A percentile compares a stretch with the other conserved stretches of the same genome.
These are phyloP conservation scores for Arabidopsis suecica DNA, from an alignment of 345 rosid genomes.

Conservation along the genomic window DNA sequence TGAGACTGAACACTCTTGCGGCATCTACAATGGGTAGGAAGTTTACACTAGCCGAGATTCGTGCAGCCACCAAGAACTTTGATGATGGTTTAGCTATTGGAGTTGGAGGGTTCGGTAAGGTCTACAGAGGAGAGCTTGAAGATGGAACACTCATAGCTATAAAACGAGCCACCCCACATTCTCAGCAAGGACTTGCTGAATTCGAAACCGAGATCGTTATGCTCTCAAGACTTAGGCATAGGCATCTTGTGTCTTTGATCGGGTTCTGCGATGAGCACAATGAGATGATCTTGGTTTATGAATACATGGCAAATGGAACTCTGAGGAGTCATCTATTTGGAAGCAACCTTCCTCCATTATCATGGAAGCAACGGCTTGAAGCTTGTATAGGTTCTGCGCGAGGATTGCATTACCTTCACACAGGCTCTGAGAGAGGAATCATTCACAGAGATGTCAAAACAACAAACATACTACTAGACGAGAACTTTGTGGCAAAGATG, in stretches of 20 bases:
- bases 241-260: slow-evolving; percentile 85
- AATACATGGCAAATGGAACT: slow-evolving; percentile 90
- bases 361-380: slow-evolving; percentile 86
- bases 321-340: slow-evolving; percentile 88
- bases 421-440: slow-evolving; percentile 85
- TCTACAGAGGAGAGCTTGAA: slow-evolving; percentile 79
- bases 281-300: slow-evolving; percentile 96
- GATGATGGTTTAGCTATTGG: slow-evolving; percentile 83
- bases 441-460: slow-evolving; percentile 94
- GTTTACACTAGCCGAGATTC: slow-evolving; percentile 76
- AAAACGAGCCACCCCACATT: slow-evolving; percentile 87
- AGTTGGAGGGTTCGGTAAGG: slow-evolving; percentile 90
- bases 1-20: slow-evolving; percentile 48
- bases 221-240: slow-evolving; percentile 88
- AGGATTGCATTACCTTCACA: slow-evolving; percentile 95
- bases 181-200: slow-evolving; percentile 87
- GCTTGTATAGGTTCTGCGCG: slow-evolving; percentile 83
- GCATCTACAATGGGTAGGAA: slow-evolving; percentile 58
- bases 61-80: slow-evolving; percentile 76
- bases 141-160: slow-evolving; percentile 80
- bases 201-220: slow-evolving; percentile 90
- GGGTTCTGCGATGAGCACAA: slow-evolving; percentile 88
- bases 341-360: slow-evolving; percentile 64
- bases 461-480: slow-evolving; percentile 80
- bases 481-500: slow-evolving; percentile 84